These are phyloP conservation scores for Polytrichum commune DNA, from an alignment of 225 moss, liverwort and hornwort species.

Conservation along the genomic window DNA sequence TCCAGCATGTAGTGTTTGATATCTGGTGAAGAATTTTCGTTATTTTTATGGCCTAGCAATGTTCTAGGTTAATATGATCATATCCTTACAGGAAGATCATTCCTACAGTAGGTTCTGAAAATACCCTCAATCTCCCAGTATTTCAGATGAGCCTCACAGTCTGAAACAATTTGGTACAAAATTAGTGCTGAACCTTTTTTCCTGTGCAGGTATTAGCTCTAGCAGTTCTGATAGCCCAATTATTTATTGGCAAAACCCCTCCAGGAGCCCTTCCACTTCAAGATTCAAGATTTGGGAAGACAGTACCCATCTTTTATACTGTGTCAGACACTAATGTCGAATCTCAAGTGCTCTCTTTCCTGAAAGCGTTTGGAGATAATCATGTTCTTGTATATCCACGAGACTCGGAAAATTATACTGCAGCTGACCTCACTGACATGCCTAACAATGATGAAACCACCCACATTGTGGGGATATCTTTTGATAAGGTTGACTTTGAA, in stretches of 20 bases:
- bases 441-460: conserved; percentile 42
- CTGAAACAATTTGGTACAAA: not conserved
- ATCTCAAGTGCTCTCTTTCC: conserved; percentile 47
- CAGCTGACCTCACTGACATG: conserved; percentile 56
- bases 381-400: conserved; percentile 51
- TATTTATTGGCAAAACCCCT: conserved; percentile 47
- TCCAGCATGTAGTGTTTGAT: too few species aligned
- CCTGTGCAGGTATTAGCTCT: conserved; percentile 59
- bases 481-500: conserved; percentile 75
- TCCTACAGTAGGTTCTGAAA: too few species aligned
- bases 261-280: conserved; percentile 43
- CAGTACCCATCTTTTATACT: conserved; percentile 70
- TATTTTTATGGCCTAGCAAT: too few species aligned
- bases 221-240: conserved; percentile 62
- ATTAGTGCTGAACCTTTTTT: not conserved
- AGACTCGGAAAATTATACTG: conserved; percentile 18
- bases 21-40: too few species aligned
- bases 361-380: conserved; percentile 66
- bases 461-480: conserved; percentile 61
- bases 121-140: too few species aligned
- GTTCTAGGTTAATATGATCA: too few species aligned
- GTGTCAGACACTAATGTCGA: conserved; percentile 37
- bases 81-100: too few species aligned
- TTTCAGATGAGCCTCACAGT: too few species aligned
- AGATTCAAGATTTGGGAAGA: conserved; percentile 58